phyloP scores from a whole-genome alignment of 169 alveolate genomes.

The Plasmodium reichenowi region DNA sequence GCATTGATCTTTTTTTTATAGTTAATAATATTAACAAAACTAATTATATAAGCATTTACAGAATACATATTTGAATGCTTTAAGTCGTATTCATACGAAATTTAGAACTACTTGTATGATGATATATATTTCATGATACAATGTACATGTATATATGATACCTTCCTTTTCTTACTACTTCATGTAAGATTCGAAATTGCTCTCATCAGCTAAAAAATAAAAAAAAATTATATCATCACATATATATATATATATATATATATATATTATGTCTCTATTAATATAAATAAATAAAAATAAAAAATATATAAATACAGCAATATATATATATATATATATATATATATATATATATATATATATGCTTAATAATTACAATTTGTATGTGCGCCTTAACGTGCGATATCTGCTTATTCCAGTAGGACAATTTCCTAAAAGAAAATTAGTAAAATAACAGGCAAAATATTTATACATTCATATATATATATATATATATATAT shows the following conservation, averaged over 20 bases:
- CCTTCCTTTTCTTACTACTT: not conserved
- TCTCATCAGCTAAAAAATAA: constrained; percentile 70
- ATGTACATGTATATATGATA: not conserved
- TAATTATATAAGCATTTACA: no score
- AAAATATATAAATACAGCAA: not conserved
- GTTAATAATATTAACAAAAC: no score
- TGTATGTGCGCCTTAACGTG: constrained; percentile 73
- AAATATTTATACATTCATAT: not conserved
- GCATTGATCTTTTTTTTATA: no score
- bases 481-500: not conserved
- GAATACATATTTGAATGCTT: no score
- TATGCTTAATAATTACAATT: constrained; percentile 36
- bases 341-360: not conserved
- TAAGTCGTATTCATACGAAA: no score
- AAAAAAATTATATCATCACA: not conserved
- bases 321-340: not conserved
- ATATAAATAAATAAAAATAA: constrained; percentile 5
- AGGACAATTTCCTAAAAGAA: constrained; percentile 47
- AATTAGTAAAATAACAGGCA: not conserved
- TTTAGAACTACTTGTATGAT: no score
- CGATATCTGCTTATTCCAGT: constrained; percentile 72
- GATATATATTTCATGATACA: no score
- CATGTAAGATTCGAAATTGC: constrained; percentile 64
- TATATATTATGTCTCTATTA: not conserved
- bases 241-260: not conserved